A percentile compares a stretch with the other conserved stretches of the same genome.
phyloP scores from a whole-genome alignment of 805 yeast species.

The Myxozyma neotropica region DNA sequence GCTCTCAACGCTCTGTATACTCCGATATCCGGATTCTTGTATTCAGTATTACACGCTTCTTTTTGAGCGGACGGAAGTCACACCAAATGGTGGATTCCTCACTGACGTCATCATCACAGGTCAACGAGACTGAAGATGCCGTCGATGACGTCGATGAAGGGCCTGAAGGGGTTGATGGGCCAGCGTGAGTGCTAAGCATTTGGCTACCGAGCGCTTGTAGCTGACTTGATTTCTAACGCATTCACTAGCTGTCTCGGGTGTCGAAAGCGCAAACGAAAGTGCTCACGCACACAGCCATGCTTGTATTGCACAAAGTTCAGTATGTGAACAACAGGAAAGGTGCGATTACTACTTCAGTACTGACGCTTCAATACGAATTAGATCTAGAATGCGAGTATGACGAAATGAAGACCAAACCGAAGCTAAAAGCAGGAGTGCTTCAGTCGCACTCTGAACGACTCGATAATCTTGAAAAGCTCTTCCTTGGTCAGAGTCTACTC shows the following conservation, averaged over 20 bases:
- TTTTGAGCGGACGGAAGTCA: too few relatives aligned
- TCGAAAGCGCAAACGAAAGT: slow-evolving; percentile 15
- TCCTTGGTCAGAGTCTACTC: slow-evolving; percentile 14
- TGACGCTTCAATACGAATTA: too few relatives aligned
- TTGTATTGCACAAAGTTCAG: slow-evolving; percentile 8
- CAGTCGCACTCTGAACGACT: slow-evolving; percentile 19
- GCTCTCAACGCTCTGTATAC: too few relatives aligned
- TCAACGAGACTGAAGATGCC: background rate
- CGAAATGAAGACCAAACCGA: slow-evolving; percentile 13
- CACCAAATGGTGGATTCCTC: too few relatives aligned
- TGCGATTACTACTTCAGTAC: too few relatives aligned
- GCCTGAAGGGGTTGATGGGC: background rate
- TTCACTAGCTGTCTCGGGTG: slow-evolving; percentile 4
- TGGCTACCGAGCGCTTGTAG: too few relatives aligned
- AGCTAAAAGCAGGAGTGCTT: slow-evolving; percentile 11
- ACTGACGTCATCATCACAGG: too few relatives aligned
- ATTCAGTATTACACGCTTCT: too few relatives aligned
- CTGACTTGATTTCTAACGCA: background rate
- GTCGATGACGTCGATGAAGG: background rate
- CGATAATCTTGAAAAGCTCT: slow-evolving; percentile 14
- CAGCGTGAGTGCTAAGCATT: slow-evolving; percentile 1
- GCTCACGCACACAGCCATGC: slow-evolving; percentile 17
- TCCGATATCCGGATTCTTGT: too few relatives aligned
- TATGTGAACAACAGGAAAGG: background rate
- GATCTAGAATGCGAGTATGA: slow-evolving; percentile 22